A percentile compares a stretch with the other conserved stretches of the same genome.
Evolutionary conservation across 2,329 filamentous ascomycete species (phyloP).

Genomic region (Fusarium verrucosum): DNA sequence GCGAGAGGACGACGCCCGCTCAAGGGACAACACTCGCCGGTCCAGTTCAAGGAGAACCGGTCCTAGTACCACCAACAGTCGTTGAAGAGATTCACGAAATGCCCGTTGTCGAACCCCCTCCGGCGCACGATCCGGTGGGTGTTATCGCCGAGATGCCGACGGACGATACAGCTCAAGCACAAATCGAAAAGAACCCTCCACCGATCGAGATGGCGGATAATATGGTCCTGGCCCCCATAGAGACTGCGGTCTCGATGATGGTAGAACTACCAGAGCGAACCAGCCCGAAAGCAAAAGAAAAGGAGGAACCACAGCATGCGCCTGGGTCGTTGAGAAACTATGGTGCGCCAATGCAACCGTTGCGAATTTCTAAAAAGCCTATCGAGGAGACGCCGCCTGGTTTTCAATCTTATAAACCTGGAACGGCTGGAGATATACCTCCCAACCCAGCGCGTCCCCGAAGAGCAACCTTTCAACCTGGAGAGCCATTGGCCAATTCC

Average conservation of each 20-base stretch:
- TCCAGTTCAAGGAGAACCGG: conserved; percentile 15
- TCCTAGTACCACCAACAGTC: conserved; percentile 35
- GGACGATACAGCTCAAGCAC: conserved; percentile 52
- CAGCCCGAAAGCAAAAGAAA: conserved; percentile 44
- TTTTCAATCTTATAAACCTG: conserved; percentile 35
- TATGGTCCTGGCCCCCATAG: conserved; percentile 50
- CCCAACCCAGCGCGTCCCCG: conserved; percentile 16
- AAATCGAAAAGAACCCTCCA: conserved; percentile 55
- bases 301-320: conserved; percentile 26
- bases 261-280: conserved; percentile 54
- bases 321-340: conserved; percentile 27
- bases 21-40: conserved; percentile 22
- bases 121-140: conserved; percentile 54
- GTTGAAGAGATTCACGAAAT: conserved; percentile 47
- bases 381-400: neutral
- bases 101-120: conserved; percentile 40
- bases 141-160: conserved; percentile 60
- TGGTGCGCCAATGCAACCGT: conserved; percentile 16
- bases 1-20: conserved; percentile 46
- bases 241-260: conserved; percentile 43
- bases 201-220: conserved; percentile 58
- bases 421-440: conserved; percentile 16
- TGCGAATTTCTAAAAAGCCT: conserved; percentile 14
- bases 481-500: conserved; percentile 36
- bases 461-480: conserved; percentile 41